Evolutionary conservation across 2,329 filamentous ascomycete species (phyloP).

Genomic region (Colletotrichum salicis): DNA sequence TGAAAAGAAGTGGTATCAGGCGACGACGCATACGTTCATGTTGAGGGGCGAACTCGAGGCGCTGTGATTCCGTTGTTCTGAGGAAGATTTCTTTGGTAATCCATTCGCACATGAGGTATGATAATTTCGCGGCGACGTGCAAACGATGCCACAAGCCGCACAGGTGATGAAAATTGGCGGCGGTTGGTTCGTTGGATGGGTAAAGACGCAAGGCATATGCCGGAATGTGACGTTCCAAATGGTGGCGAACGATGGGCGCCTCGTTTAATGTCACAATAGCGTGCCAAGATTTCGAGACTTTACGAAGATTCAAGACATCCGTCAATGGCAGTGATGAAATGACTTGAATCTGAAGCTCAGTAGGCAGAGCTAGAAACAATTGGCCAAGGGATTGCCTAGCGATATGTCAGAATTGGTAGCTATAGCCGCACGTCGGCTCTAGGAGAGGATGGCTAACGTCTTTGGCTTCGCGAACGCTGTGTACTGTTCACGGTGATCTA

Average conservation of each 20-base stretch:
- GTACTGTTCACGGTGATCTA: conserved; percentile 4
- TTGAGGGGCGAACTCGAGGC: conserved; percentile 68
- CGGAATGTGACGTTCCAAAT: conserved; percentile 69
- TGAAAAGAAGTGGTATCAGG: conserved; percentile 72
- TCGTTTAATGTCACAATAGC: conserved; percentile 70
- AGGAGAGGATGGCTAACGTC: conserved; percentile 11
- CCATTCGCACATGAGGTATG: conserved; percentile 71
- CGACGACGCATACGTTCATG: conserved; percentile 72
- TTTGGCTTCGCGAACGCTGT: conserved; percentile 10
- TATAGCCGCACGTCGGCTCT: not conserved
- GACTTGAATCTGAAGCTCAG: conserved; percentile 72
- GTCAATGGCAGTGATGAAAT: conserved; percentile 69
- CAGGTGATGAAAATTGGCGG: conserved; percentile 68
- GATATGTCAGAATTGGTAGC: conserved; percentile 36
- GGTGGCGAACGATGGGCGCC: conserved; percentile 69
- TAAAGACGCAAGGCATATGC: conserved; percentile 70
- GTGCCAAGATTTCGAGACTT: conserved; percentile 69
- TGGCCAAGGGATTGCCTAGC: conserved; percentile 61
- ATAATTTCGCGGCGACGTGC: conserved; percentile 71
- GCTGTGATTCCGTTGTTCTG: conserved; percentile 64
- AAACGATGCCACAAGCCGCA: conserved; percentile 74
- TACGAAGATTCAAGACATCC: conserved; percentile 68
- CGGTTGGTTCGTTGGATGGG: conserved; percentile 58
- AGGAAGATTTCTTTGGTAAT: conserved; percentile 74
- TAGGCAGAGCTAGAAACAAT: conserved; percentile 68